Conservation (phyloP, 345 rosid species). For the Microthlaspi erraticum region DNA sequence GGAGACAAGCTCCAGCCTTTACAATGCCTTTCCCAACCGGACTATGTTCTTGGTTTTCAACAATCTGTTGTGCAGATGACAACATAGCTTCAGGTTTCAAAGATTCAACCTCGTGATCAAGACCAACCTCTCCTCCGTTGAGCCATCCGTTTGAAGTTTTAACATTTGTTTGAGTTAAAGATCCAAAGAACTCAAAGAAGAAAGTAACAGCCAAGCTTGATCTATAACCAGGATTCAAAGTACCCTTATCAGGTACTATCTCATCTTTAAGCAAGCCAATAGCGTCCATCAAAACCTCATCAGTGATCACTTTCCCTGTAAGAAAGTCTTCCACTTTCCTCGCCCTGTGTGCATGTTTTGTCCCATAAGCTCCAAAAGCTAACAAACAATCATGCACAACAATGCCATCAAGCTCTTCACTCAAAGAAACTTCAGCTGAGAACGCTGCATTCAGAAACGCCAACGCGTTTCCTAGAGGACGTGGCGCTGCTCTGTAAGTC, state of each 20-base stretch:
- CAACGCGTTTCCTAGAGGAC: slow-evolving; percentile 86
- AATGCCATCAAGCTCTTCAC: slow-evolving; percentile 45
- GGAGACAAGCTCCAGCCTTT: slow-evolving; percentile 75
- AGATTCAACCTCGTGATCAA: slow-evolving; percentile 13
- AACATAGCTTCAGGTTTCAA: slow-evolving; percentile 48
- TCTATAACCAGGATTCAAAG: slow-evolving; percentile 56
- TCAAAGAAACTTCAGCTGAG: slow-evolving; percentile 66
- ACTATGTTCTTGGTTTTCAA: slow-evolving; percentile 58
- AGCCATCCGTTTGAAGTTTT: slow-evolving; percentile 30
- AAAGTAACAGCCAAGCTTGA: slow-evolving; percentile 81
- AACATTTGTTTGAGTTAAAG: slow-evolving; percentile 42
- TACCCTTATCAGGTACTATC: slow-evolving; percentile 66
- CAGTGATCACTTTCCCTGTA: slow-evolving; percentile 57
- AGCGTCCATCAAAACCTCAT: slow-evolving; percentile 61
- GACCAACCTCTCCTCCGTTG: slow-evolving; percentile 39
- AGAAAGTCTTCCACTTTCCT: slow-evolving; percentile 64
- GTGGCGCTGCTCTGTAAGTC: slow-evolving; percentile 86
- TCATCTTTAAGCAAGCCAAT: slow-evolving; percentile 54
- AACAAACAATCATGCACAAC: slow-evolving; percentile 56
- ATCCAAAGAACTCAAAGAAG: slow-evolving; percentile 69
- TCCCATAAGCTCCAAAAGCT: slow-evolving; percentile 87
- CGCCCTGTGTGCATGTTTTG: slow-evolving; percentile 72
- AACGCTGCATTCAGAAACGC: slow-evolving; percentile 88
- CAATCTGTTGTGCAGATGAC: slow-evolving; percentile 65
- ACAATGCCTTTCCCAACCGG: slow-evolving; percentile 76